These are phyloP conservation scores for Cyclotella baltica DNA, from an alignment of 108 stramenopile species.

Conservation along the genomic window DNA sequence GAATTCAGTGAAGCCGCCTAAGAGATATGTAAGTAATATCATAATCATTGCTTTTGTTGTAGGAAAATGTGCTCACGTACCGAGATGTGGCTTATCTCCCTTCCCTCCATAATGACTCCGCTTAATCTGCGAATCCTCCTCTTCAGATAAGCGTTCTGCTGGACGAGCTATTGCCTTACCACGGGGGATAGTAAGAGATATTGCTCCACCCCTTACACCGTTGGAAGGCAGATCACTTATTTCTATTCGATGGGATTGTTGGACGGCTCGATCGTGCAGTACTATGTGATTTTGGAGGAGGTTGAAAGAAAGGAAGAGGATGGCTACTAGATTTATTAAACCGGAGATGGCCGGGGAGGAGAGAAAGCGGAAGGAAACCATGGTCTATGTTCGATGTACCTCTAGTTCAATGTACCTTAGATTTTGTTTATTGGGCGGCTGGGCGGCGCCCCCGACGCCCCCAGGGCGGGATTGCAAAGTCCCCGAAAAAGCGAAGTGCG, in stretches of 20 bases:
- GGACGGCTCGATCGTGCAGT: slow-evolving; percentile 24
- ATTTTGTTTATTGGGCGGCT: no score
- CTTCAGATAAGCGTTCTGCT: background rate
- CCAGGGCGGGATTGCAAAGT: no score
- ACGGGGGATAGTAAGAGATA: background rate
- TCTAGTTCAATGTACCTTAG: no score
- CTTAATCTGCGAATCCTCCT: slow-evolving; percentile 22
- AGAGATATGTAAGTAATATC: background rate
- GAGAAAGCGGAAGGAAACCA: slow-evolving; percentile 25
- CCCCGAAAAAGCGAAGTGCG: no score
- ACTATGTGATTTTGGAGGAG: slow-evolving; percentile 28
- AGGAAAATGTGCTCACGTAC: background rate
- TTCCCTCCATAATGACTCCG: slow-evolving; percentile 64
- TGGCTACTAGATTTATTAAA: slow-evolving; percentile 26
- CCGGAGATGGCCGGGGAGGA: slow-evolving; percentile 14
- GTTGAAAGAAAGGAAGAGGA: slow-evolving; percentile 29
- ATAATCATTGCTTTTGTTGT: background rate
- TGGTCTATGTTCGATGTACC: slow-evolving; percentile 4
- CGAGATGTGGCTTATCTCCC: slow-evolving; percentile 70
- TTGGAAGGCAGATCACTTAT: background rate
- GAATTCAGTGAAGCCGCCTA: slow-evolving; percentile 74
- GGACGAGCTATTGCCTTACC: slow-evolving; percentile 3
- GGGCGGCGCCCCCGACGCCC: no score
- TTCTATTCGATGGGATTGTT: background rate
- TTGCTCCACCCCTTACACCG: background rate